Evolutionary conservation across 192 early-diverging fungal species (phyloP), one percentile per base, ranked within the genome.

Genomic region (Coemansia sp.): DNA sequence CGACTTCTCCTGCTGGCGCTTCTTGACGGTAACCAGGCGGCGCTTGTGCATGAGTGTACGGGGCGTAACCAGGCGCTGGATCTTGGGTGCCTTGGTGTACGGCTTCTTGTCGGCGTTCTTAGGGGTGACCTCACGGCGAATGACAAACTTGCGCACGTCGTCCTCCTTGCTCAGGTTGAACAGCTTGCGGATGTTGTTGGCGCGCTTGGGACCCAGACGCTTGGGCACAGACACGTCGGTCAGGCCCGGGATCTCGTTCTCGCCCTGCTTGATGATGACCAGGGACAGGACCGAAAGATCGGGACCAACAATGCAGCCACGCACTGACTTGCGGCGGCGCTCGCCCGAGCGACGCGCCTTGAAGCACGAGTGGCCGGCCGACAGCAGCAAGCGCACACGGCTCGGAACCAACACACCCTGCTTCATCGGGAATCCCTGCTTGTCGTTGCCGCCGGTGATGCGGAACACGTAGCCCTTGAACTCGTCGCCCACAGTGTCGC

Each of bases 361-460:
- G 90, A 95, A 98, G 91, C 95, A 97, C 65, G 95, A 96, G 91
- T 96, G 94, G 68, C 96, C 96, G 84, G 92, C 88, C 68, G 89
- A 87, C 70, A 92, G 83, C 73, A 92, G 85, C 72, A 92, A 84
- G 55, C 88, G 86, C 65, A 90, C 89, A 85, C 91, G 91, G 77
- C 83, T 71, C 49, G 85, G 86, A 49, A 86, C 71, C 68, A 85
- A 79, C 67, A 98, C 92, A 93, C 97, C 97, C 87, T 98, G 97
- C 91, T 97, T 98, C 97, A 98, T 98, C 68, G 97, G 97, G 93
- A 98, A 98, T 82, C 92, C 92, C 85, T 94, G 93, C 90, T 98
- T 98, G 88, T 98, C 97, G 90, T 98, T 97, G 73, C 97, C 97
- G 80, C 97, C 97, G 61, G 94, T 92, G 84, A 98, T 96, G 73